Conservation (phyloP, 495 filamentous ascomycete species). For the Baudoinia panamericana region DNA sequence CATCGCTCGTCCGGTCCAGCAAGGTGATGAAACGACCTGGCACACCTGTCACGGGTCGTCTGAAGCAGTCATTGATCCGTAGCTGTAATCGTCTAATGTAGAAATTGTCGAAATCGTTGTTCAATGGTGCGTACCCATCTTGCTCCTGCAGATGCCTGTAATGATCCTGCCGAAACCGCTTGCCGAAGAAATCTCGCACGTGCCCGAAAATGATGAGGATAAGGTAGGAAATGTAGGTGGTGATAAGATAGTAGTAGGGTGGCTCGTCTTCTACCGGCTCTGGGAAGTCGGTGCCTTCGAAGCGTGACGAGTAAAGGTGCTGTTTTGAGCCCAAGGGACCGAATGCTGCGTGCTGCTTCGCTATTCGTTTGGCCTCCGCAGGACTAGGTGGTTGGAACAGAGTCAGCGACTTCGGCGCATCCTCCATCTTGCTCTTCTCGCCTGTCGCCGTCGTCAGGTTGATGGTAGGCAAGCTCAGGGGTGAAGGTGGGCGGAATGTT, state of each 20-base stretch:
- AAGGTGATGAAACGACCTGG: conserved; percentile 88
- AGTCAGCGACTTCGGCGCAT: conserved; percentile 48
- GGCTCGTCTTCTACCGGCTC: conserved; percentile 88
- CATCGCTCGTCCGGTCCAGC: conserved; percentile 71
- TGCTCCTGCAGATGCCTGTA: conserved; percentile 71
- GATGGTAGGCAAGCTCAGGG: conserved; percentile 77
- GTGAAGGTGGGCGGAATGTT: conserved; percentile 42
- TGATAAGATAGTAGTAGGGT: conserved; percentile 89
- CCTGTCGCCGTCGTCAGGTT: conserved; percentile 79
- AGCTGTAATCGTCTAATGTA: conserved; percentile 86
- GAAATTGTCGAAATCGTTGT: conserved; percentile 98
- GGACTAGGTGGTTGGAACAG: conserved; percentile 87
- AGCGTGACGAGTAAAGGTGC: conserved; percentile 77
- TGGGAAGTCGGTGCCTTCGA: conserved; percentile 62
- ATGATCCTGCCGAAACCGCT: conserved; percentile 70
- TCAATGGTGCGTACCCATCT: conserved; percentile 91
- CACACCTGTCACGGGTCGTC: conserved; percentile 80
- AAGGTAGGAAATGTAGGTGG: conserved; percentile 94
- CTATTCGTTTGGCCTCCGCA: conserved; percentile 60
- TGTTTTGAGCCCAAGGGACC: conserved; percentile 65
- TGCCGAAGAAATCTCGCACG: conserved; percentile 93
- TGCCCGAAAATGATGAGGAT: conserved; percentile 93
- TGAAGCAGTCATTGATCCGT: conserved; percentile 93
- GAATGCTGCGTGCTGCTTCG: conserved; percentile 80
- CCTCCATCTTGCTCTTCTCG: conserved; percentile 63